Base-by-base conservation (phyloP, 495 filamentous ascomycete genomes). In the Daldinia childiae region DNA sequence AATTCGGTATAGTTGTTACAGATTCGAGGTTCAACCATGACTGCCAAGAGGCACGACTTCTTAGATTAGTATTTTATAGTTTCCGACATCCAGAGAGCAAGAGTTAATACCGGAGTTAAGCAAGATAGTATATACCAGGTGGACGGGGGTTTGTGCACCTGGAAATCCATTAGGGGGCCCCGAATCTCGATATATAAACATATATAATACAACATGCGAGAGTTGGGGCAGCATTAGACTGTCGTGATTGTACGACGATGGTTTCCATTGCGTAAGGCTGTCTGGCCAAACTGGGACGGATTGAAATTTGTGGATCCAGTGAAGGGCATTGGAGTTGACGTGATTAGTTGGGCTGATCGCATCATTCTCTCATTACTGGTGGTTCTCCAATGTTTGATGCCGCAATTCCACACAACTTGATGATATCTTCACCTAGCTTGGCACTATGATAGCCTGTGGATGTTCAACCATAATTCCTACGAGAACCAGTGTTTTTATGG, bases 281-380 rank as follows among this genome's bases (percentile, higher is more conserved):
- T 54, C 66, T 69, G 64, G 72, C 61, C 56, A 56, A 72, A 69
- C 64, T 51, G 30, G 58, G 60, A 73, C 63, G 36, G 60, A 68
- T 62, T 55, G 68, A 59, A 57, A 66, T 70, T 71, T 68, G 73
- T 74, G 73, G 73, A 75, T 72, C 75, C 73, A 77, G 70, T 76
- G 54, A 71, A 54, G 69, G 55, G 19, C 65, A 70, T 45, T 72
- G 54, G 67, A 70, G 55, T 74, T 76, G 75, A 77, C 73, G 75
- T 76, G 75, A 76, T 77, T 54, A 67, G 59, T 77, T 64, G 69
- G 66, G 62, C 58, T 75, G 64, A 77, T 77, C 69, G 68, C 75
- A 77, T 66, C 75, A 76, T 77, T 45, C 19, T 19, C 27, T 15
- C 36, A 12, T 60, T 64, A 65, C 56, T 73, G 60, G 65, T 62